Base-by-base conservation (phyloP, 768 basidiomycete genomes). In the Hypholoma sublateritium region DNA sequence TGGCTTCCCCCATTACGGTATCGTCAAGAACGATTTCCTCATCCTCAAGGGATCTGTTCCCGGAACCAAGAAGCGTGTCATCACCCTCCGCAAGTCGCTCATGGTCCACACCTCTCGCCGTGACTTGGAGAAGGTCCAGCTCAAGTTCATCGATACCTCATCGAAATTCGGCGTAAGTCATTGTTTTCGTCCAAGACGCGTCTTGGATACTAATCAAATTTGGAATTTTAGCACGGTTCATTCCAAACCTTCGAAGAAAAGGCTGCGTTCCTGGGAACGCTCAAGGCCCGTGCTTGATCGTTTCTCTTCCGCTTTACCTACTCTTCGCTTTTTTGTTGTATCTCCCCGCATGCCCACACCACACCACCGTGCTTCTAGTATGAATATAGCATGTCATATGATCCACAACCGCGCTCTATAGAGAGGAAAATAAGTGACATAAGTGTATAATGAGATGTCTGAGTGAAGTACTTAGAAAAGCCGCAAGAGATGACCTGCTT, bases 171-270 rank as follows among this genome's bases (percentile, higher is more conserved):
- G 95, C 66, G 91, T 92, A 85, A 64, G 88, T 82, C 35, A 16
- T 34, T 52, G 14, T 46, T 55, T 25, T 28, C 50, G 11, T 44
- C 43, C 12, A 32, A 14, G 13, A 19, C 4, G 11, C 11, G 42
- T 41, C 43, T 5, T 51, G 4, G 17, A 41, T 41, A 41, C 50
- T 21, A 5, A 9, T 32, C 13, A 8, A 8, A 14, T 16, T 48
- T 41, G 8, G 32, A 41, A 46, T 58, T 35, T 42, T 50, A 92
- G 91, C 95, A 97, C 70, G 95, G 95, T 68, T 87, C 90, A 47
- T 97, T 95, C 93, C 95, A 98, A 83, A 95, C 94, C 48, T 81
- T 83, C 79, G 91, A 92, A 78, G 96, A 98, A 88, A 98, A 98
- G 86, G 80, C 83, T 65, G 87, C 92, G 72, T 98, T 98, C 87